Evolutionary conservation across 2,329 filamentous ascomycete genomes (phyloP).

Genomic region (Cladosporium colombiae): DNA sequence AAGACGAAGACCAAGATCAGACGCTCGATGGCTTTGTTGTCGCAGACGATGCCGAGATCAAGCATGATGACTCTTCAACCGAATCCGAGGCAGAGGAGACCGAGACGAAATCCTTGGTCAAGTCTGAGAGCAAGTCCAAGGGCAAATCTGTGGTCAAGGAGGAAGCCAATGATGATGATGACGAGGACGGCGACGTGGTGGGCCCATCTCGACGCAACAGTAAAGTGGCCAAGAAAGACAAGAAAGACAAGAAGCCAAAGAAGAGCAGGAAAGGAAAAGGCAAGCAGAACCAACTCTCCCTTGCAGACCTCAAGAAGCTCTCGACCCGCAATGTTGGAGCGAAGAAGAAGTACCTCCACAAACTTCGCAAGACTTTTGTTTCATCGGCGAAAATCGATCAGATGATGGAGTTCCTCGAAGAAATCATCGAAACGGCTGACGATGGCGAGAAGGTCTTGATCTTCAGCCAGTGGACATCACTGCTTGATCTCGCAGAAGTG

Average conservation of each 20-base stretch:
- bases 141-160: constrained; percentile 18
- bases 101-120: constrained; percentile 18
- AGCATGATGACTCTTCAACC: constrained; percentile 26
- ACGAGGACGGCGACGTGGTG: constrained; percentile 22
- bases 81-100: constrained; percentile 31
- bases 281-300: constrained; percentile 45
- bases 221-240: constrained; percentile 17
- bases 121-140: constrained; percentile 16
- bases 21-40: constrained; percentile 60
- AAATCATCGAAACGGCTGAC: constrained; percentile 43
- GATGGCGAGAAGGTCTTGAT: constrained; percentile 73
- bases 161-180: constrained; percentile 26
- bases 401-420: constrained; percentile 63
- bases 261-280: constrained; percentile 37
- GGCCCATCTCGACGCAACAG: constrained; percentile 7
- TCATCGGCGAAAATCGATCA: constrained; percentile 75
- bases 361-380: constrained; percentile 67
- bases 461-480: constrained; percentile 78
- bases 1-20: constrained; percentile 46
- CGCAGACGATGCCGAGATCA: constrained; percentile 42
- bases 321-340: constrained; percentile 64
- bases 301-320: constrained; percentile 68
- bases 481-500: constrained; percentile 76
- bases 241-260: constrained; percentile 38
- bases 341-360: constrained; percentile 68